Percentiles rank a stretch among this genome's conserved stretches.
phyloP scores from a whole-genome alignment of 1,284 basidiomycete genomes.

The Apiotrichum gracile region DNA sequence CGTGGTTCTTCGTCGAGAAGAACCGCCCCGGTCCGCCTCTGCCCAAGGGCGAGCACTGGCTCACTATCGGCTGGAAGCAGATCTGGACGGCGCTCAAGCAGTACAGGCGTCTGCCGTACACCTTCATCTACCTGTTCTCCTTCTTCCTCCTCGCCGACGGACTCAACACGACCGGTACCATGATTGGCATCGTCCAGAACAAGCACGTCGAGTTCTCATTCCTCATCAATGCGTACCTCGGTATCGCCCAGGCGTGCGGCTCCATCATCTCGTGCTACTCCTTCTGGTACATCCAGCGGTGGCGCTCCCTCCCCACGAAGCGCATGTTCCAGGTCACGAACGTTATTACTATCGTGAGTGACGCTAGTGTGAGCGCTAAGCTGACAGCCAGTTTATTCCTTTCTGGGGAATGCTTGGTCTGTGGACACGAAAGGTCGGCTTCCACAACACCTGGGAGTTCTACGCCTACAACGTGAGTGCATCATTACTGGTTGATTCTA shows the following conservation, averaged over 20 bases:
- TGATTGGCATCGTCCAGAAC: slow-evolving; percentile 54
- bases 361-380: too few relatives aligned
- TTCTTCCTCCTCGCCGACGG: slow-evolving; percentile 59
- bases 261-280: slow-evolving; percentile 56
- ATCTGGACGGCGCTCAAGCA: slow-evolving; percentile 65
- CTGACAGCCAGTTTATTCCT: slow-evolving; percentile 51
- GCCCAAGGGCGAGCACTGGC: slow-evolving; percentile 63
- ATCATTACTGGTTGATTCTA: background rate
- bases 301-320: slow-evolving; percentile 57
- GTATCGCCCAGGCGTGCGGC: slow-evolving; percentile 63
- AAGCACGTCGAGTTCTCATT: slow-evolving; percentile 67
- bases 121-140: slow-evolving; percentile 65
- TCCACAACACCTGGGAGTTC: slow-evolving; percentile 77
- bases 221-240: slow-evolving; percentile 69
- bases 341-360: slow-evolving; percentile 55
- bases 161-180: slow-evolving; percentile 23
- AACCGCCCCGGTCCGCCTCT: slow-evolving; percentile 65
- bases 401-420: slow-evolving; percentile 82
- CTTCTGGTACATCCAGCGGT: slow-evolving; percentile 73
- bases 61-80: slow-evolving; percentile 78
- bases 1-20: slow-evolving; percentile 77
- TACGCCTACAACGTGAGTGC: slow-evolving; percentile 54
- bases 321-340: slow-evolving; percentile 63
- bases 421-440: slow-evolving; percentile 67
- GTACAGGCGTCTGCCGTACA: slow-evolving; percentile 55